A percentile compares a stretch with the other conserved stretches of the same genome.
These are phyloP conservation scores for Solanum chmielewskii DNA, from an alignment of 257 asterid species.

Conservation along the genomic window DNA sequence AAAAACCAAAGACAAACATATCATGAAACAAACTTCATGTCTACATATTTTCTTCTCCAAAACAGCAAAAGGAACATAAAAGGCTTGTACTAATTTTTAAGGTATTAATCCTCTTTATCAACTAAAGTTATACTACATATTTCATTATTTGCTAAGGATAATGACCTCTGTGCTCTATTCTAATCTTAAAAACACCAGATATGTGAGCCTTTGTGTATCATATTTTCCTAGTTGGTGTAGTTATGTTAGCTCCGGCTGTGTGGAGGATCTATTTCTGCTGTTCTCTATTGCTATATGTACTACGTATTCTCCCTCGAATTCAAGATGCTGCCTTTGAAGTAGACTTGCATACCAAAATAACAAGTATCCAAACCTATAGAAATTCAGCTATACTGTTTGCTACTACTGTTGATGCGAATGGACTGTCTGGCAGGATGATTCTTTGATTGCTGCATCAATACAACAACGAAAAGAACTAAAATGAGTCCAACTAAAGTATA, in stretches of 20 bases:
- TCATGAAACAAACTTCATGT: not conserved
- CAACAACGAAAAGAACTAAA: not conserved
- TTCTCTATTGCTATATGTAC: conserved; percentile 11
- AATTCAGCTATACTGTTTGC: conserved; percentile 44
- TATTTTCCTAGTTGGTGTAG: conserved; percentile 1
- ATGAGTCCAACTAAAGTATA: not conserved
- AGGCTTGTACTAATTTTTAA: not conserved
- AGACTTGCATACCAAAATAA: conserved; percentile 16
- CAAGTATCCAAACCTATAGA: conserved; percentile 19
- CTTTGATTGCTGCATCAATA: conserved; percentile 34
- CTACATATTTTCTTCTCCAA: not conserved
- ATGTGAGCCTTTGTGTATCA: conserved; percentile 21
- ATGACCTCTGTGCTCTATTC: not conserved
- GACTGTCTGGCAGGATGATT: conserved; percentile 62
- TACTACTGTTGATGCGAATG: conserved; percentile 34
- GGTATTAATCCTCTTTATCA: not conserved
- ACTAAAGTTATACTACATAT: not conserved
- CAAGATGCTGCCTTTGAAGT: conserved; percentile 12
- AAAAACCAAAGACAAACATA: not conserved
- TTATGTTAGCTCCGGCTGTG: conserved; percentile 1
- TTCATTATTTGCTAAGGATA: not conserved
- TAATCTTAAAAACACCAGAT: not conserved
- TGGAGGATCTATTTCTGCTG: conserved; percentile 19
- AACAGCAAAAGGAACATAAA: not conserved
- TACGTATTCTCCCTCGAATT: conserved; percentile 11